Base-by-base conservation (phyloP, 306 rosid genomes). In the Mucuna pruriens region DNA sequence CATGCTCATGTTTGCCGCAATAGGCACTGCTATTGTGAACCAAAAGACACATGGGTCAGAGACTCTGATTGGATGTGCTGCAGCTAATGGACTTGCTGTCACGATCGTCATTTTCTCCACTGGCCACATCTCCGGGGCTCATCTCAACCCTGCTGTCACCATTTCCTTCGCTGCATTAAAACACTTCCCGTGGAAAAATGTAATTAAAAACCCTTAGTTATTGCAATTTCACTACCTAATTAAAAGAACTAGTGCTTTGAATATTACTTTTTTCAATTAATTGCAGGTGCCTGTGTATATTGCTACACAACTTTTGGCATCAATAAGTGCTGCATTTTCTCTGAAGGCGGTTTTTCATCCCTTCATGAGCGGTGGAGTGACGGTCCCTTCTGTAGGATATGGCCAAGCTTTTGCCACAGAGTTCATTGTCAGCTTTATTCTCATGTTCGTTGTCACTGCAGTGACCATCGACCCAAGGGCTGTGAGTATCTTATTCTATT, bases 121-220 rank as follows among this genome's bases (percentile, higher is more conserved):
- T 1, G 93, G 97, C 22, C 97, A 92, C 79, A 95, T 95, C 79
- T 95, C 95, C 1, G 95, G 98, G 29, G 98, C 97, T 80, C 97
- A 91, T 84, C 92, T 95, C 78, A 95, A 95, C 82, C 98, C 94
- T 1, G 91, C 95, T 1, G 79, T 92, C 79, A 93, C 97, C 85
- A 86, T 91, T 36, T 90, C 97, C 75, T 90, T 91, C 45, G 97
- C 97, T 85, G 97, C 97, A 12, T 77, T 93, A 0, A 93, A 87
- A 49, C 97, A 90, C 70, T 93, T 93, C 80, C 91, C 97, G 20
- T 90, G 93, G 97, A 93, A 88, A 33, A 83, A 86, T 64, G 97
- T 91, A 86, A 13, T 4, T 5, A 60, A 42, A 12, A 52, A 80
- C 1, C 25, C 58, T 22, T 22, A 55, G n/a, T n/a, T n/a, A n/a